Evolutionary conservation across 176 grass and related monocot genomes (phyloP).

Genomic region (Aechmea fasciata): DNA sequence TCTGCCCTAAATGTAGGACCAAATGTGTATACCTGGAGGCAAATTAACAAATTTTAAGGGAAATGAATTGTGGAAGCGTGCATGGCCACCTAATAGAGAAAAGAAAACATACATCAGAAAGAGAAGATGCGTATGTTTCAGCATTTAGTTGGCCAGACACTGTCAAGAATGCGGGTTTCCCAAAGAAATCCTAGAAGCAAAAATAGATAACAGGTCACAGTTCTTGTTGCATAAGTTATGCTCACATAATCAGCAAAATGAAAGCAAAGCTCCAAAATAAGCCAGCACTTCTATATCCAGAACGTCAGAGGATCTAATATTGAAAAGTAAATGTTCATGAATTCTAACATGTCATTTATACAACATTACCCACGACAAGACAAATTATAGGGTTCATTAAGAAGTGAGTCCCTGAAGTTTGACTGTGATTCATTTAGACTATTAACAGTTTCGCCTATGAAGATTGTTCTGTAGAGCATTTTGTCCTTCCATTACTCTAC

Average conservation of each 20-base stretch:
- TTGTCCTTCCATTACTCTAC: no score
- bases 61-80: not conserved
- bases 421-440: no score
- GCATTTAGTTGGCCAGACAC: conserved; percentile 95
- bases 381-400: no score
- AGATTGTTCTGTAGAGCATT: no score
- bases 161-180: conserved; percentile 97
- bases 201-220: conserved; percentile 14
- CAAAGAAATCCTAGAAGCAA: conserved; percentile 82
- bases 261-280: not conserved
- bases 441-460: no score
- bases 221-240: conserved; percentile 17
- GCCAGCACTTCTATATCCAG: not conserved
- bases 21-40: conserved; percentile 87
- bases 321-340: no score
- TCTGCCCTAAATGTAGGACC: conserved; percentile 98
- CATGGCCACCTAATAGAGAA: conserved; percentile 8
- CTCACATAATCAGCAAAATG: not conserved
- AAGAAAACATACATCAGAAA: conserved; percentile 72
- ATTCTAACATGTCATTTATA: no score
- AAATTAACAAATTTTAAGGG: conserved; percentile 14
- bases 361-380: no score
- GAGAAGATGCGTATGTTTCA: conserved; percentile 84
- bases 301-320: no score
- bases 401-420: no score